These are phyloP conservation scores for Rhododendron vialii DNA, from an alignment of 148 eudicot genomes.

Conservation along the genomic window DNA sequence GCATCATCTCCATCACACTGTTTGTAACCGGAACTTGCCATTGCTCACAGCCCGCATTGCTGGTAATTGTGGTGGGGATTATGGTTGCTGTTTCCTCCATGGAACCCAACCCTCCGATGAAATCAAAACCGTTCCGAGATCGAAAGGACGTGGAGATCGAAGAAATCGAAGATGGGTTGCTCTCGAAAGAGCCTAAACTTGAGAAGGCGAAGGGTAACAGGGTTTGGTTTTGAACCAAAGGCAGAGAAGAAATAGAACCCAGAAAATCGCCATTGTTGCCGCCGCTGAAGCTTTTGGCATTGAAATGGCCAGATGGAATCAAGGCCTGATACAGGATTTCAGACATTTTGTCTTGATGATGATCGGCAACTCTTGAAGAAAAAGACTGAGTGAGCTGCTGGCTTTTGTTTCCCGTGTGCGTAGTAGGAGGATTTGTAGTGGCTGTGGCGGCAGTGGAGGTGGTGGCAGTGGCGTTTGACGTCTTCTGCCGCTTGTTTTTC, in stretches of 20 bases:
- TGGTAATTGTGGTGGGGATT: constrained; percentile 4
- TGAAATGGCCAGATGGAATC: not conserved
- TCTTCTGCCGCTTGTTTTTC: constrained; percentile 69
- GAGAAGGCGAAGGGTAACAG: constrained; percentile 34
- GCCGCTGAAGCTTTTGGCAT: not conserved
- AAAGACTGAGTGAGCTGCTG: constrained; percentile 3
- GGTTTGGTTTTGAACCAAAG: constrained; percentile 22
- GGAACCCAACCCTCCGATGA: constrained; percentile 20
- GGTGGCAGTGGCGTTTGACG: constrained; percentile 22
- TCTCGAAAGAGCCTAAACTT: constrained; percentile 34
- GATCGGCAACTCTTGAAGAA: not conserved
- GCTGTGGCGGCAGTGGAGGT: constrained; percentile 7
- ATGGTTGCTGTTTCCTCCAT: constrained; percentile 10
- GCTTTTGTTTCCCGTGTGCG: constrained; percentile 12
- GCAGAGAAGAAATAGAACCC: constrained; percentile 21
- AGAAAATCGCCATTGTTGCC: constrained; percentile 11
- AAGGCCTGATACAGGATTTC: constrained; percentile 11
- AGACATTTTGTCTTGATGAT: not conserved
- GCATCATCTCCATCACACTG: constrained; percentile 16
- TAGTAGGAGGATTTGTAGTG: constrained; percentile 8
- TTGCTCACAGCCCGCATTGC: constrained; percentile 11
- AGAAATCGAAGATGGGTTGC: constrained; percentile 24
- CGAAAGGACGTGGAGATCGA: constrained; percentile 27
- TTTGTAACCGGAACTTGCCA: constrained; percentile 15
- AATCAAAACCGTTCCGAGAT: constrained; percentile 24